phyloP scores from a whole-genome alignment of 2,329 filamentous ascomycete genomes.

The Beauveria sp. region DNA sequence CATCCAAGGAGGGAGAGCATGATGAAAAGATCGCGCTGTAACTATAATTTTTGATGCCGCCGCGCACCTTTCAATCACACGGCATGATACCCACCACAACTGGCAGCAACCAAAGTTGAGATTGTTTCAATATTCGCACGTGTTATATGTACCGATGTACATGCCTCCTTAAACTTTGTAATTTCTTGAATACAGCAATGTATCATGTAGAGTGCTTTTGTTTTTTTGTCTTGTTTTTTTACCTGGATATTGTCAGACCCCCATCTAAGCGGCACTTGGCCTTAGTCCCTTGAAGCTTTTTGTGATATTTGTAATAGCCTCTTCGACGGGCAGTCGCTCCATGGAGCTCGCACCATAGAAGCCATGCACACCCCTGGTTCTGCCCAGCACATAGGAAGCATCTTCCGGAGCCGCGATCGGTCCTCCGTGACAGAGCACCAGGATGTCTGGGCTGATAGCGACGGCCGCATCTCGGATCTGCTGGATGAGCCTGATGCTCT shows the following conservation, averaged over 20 bases:
- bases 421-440: conserved; percentile 64
- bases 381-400: conserved; percentile 52
- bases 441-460: conserved; percentile 47
- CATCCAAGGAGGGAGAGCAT: background rate
- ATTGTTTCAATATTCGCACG: background rate
- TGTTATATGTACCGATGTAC: background rate
- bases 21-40: background rate
- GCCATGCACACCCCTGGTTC: conserved; percentile 58
- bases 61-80: background rate
- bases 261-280: background rate
- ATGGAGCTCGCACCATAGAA: conserved; percentile 66
- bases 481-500: conserved; percentile 55
- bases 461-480: conserved; percentile 54
- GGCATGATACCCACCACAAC: background rate
- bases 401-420: conserved; percentile 58
- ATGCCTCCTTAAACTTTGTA: background rate
- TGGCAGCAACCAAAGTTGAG: background rate
- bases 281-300: conserved; percentile 15
- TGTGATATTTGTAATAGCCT: conserved; percentile 47
- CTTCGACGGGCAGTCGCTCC: conserved; percentile 61
- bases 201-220: background rate
- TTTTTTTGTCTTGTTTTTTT: background rate
- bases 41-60: background rate
- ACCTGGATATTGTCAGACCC: too few species aligned
- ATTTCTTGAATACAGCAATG: background rate